Conservation (phyloP, 192 early-diverging fungal species). For the Geranomyces michiganensis region DNA sequence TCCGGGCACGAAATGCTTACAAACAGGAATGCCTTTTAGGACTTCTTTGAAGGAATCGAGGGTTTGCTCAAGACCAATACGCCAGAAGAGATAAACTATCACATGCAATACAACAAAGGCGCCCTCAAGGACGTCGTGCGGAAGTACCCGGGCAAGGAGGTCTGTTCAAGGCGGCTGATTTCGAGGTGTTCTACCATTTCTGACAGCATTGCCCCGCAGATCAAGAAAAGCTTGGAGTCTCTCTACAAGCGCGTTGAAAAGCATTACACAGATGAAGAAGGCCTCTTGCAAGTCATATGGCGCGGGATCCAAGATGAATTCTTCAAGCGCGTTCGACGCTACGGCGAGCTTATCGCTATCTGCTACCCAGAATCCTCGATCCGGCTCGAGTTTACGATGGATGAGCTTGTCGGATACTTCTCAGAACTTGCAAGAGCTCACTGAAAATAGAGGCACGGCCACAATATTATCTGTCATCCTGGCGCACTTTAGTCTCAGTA, state of each 20-base stretch:
- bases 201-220: slow-evolving; percentile 39
- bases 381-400: slow-evolving; percentile 83
- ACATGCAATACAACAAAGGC: slow-evolving; percentile 81
- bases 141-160: slow-evolving; percentile 81
- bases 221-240: slow-evolving; percentile 76
- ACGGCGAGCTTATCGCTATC: slow-evolving; percentile 77
- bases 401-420: slow-evolving; percentile 75
- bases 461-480: too few relatives aligned
- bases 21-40: slow-evolving; percentile 52
- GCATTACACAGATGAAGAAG: slow-evolving; percentile 83
- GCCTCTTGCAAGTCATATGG: slow-evolving; percentile 88
- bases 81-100: slow-evolving; percentile 79
- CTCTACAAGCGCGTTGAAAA: slow-evolving; percentile 93
- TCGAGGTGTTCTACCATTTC: neutral
- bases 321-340: slow-evolving; percentile 74
- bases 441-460: too few relatives aligned
- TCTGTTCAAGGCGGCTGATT: slow-evolving; percentile 30
- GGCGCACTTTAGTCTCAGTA: too few relatives aligned
- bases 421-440: slow-evolving; percentile 68
- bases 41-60: slow-evolving; percentile 97
- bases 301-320: slow-evolving; percentile 86
- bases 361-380: slow-evolving; percentile 87
- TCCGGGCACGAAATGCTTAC: neutral
- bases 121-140: slow-evolving; percentile 83
- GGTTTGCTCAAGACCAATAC: slow-evolving; percentile 73